Evolutionary conservation across 352 stramenopile species (phyloP).

Genomic region (Phytophthora agathidicida): DNA sequence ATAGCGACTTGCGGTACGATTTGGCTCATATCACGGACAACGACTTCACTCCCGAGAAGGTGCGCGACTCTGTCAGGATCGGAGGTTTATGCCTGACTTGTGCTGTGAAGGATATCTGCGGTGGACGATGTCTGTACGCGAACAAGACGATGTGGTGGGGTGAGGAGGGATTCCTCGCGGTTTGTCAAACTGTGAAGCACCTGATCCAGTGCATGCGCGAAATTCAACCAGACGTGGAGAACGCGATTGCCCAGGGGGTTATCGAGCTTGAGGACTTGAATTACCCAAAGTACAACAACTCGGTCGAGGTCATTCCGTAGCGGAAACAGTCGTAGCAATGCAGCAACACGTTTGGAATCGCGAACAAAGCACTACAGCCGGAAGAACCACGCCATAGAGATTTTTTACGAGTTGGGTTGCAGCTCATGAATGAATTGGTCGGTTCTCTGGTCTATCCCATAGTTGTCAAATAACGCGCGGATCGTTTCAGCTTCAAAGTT

Average conservation of each 20-base stretch:
- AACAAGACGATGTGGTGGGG: slow-evolving; percentile 57
- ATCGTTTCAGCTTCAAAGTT: no score
- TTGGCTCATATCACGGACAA: slow-evolving; percentile 31
- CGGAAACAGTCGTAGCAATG: slow-evolving; percentile 1
- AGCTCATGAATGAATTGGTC: no score
- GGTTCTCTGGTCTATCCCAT: no score
- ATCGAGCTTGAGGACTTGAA: slow-evolving; percentile 44
- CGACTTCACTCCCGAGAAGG: slow-evolving; percentile 37
- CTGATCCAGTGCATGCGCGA: slow-evolving; percentile 44
- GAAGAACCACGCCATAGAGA: no score
- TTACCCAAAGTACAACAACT: slow-evolving; percentile 50
- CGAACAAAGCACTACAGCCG: no score
- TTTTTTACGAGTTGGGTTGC: no score
- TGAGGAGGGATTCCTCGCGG: slow-evolving; percentile 38
- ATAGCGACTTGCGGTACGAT: slow-evolving; percentile 36
- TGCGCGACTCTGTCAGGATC: slow-evolving; percentile 34
- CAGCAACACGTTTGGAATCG: not conserved
- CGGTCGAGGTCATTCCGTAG: slow-evolving; percentile 45
- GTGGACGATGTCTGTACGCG: slow-evolving; percentile 43
- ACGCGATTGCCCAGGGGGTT: slow-evolving; percentile 31
- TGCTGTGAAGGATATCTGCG: slow-evolving; percentile 43
- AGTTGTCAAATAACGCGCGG: no score
- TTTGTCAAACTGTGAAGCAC: slow-evolving; percentile 41
- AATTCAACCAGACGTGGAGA: slow-evolving; percentile 38
- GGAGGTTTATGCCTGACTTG: slow-evolving; percentile 36